Conservation (phyloP, 148 eudicot species). For the Chenopodium album region DNA sequence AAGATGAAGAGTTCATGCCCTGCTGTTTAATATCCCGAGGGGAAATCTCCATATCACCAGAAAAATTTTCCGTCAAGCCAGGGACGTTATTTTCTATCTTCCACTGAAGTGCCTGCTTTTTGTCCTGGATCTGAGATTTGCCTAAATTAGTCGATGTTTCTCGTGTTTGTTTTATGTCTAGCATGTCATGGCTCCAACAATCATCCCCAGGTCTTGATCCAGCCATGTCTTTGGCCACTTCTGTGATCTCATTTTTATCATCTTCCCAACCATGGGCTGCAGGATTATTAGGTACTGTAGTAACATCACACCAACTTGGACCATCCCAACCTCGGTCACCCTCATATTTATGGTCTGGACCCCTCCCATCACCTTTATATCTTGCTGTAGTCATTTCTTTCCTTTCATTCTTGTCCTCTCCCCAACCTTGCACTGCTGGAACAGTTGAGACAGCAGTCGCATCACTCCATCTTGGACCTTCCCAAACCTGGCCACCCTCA, state of each 20-base stretch:
- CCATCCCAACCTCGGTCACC: slow-evolving; percentile 38
- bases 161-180: slow-evolving; percentile 29
- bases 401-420: slow-evolving; percentile 19
- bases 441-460: slow-evolving; percentile 24
- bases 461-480: slow-evolving; percentile 41
- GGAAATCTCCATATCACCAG: slow-evolving; percentile 30
- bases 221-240: slow-evolving; percentile 9
- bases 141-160: slow-evolving; percentile 18
- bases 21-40: slow-evolving; percentile 22
- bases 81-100: slow-evolving; percentile 17
- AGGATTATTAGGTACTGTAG: slow-evolving; percentile 18
- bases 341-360: slow-evolving; percentile 24
- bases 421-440: slow-evolving; percentile 30
- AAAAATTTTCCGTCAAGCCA: slow-evolving; percentile 22
- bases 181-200: slow-evolving; percentile 25
- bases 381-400: slow-evolving; percentile 11
- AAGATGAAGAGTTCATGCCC: slow-evolving; percentile 6
- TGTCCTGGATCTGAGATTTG: slow-evolving; percentile 26
- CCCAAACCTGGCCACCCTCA: slow-evolving; percentile 35
- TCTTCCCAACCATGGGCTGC: slow-evolving; percentile 33
- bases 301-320: slow-evolving; percentile 34
- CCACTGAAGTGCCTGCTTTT: slow-evolving; percentile 30
- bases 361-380: slow-evolving; percentile 14
- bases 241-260: slow-evolving; percentile 20
- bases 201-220: slow-evolving; percentile 25